These are phyloP conservation scores for Cylindrotheca fusiformis DNA, from an alignment of 108 stramenopile species.

Conservation along the genomic window DNA sequence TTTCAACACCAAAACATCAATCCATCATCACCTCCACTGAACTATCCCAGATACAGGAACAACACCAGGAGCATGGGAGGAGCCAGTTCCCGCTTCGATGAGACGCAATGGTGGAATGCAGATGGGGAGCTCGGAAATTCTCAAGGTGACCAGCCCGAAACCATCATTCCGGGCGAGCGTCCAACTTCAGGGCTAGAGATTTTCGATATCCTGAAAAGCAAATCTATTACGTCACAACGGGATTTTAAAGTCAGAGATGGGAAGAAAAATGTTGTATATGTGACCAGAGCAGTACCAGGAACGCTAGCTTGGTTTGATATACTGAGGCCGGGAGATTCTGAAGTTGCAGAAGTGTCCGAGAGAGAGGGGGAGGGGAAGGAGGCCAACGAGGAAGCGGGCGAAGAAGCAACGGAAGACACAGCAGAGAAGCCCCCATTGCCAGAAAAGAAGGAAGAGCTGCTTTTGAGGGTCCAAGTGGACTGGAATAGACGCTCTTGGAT, in stretches of 20 bases:
- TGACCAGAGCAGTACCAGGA: conserved; percentile 37
- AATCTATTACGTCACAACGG: conserved; percentile 24
- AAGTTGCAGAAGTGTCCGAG: neutral
- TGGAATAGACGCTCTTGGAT: conserved; percentile 2
- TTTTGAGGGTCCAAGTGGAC: conserved; percentile 29
- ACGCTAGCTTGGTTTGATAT: conserved; percentile 52
- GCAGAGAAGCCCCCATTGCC: neutral
- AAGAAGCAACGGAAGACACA: neutral
- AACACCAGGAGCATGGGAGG: conserved; percentile 32
- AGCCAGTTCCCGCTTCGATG: conserved; percentile 31
- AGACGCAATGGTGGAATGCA: conserved; percentile 31
- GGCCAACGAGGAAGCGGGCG: neutral
- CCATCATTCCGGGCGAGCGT: conserved; percentile 36
- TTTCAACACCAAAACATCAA: too few species aligned
- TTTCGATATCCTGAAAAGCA: conserved; percentile 24
- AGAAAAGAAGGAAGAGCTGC: neutral
- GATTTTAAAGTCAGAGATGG: conserved; percentile 40
- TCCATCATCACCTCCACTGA: too few species aligned
- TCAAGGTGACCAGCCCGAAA: neutral
- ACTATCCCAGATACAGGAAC: too few species aligned
- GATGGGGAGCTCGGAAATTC: conserved; percentile 20
- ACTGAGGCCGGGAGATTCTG: conserved; percentile 10
- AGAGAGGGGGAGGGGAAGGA: neutral
- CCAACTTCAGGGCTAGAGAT: conserved; percentile 25
- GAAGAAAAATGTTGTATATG: conserved; percentile 29